Percentiles rank a stretch among this genome's conserved stretches.
phyloP scores from a whole-genome alignment of 345 rosid species.

The Trapa bicornis region DNA sequence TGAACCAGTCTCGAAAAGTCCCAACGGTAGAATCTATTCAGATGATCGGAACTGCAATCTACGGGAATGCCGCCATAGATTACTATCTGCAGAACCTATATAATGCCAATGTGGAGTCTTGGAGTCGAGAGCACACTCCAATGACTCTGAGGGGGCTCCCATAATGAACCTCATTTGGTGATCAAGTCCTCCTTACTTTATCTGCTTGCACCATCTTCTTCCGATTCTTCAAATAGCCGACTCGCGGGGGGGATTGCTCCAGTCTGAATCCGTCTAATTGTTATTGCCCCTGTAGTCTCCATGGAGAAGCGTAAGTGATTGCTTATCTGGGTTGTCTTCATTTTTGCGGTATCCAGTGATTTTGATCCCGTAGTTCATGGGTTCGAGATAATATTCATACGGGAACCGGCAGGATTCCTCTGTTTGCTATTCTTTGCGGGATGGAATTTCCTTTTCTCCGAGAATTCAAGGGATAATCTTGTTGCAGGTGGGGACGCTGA shows the following conservation, averaged over 20 bases:
- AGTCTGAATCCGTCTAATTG: not conserved
- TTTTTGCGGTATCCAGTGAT: not conserved
- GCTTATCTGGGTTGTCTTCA: not conserved
- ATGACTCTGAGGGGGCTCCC: too few species aligned
- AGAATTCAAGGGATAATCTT: not conserved
- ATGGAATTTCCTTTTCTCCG: not conserved
- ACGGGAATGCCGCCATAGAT: too few species aligned
- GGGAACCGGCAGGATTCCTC: not conserved
- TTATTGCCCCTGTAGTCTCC: not conserved
- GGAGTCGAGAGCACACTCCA: too few species aligned
- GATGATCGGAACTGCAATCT: too few species aligned
- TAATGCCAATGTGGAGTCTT: too few species aligned
- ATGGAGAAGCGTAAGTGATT: not conserved
- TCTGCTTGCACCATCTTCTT: not conserved
- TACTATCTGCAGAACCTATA: too few species aligned
- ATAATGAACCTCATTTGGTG: not conserved
- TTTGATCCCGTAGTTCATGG: not conserved
- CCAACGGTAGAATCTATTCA: too few species aligned
- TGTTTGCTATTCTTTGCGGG: not conserved
- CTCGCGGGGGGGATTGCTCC: not conserved
- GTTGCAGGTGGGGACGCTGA: constrained; percentile 2
- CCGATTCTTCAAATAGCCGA: not conserved
- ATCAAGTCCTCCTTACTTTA: not conserved
- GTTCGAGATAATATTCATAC: not conserved
- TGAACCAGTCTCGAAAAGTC: too few species aligned